Percentiles rank a stretch among this genome's conserved stretches.
Evolutionary conservation across 257 asterid species (phyloP).

Genomic region (Solanum piurae): DNA sequence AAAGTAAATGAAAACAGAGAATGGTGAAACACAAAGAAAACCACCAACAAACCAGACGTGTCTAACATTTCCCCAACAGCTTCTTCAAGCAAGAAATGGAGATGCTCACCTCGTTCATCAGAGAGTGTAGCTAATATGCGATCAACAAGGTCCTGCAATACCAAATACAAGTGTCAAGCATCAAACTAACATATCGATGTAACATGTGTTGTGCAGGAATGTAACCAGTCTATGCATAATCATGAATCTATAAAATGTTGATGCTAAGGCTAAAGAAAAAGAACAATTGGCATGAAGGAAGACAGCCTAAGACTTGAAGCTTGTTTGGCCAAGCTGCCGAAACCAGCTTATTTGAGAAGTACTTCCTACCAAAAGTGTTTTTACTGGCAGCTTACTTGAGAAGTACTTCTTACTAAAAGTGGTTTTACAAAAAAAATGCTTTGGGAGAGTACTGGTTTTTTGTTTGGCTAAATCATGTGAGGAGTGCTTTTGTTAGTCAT

Average conservation of each 20-base stretch:
- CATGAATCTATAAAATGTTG: neutral
- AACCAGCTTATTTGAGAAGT: neutral
- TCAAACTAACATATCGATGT: neutral
- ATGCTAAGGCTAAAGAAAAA: neutral
- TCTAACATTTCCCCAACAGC: neutral
- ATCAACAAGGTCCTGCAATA: conserved; percentile 87
- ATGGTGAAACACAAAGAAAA: neutral
- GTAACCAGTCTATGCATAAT: neutral
- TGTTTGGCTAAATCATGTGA: neutral
- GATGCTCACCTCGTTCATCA: conserved; percentile 62
- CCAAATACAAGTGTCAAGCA: neutral
- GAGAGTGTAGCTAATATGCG: conserved; percentile 68
- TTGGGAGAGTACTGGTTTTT: neutral
- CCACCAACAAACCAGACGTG: neutral
- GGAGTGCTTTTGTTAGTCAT: neutral
- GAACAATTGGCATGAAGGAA: neutral
- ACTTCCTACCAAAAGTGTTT: neutral
- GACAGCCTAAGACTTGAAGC: neutral
- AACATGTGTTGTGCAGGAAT: neutral
- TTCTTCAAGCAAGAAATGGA: neutral
- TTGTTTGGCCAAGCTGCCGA: neutral
- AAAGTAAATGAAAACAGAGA: neutral
- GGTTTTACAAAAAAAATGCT: neutral
- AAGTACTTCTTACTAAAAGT: neutral
- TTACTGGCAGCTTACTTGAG: neutral